Evolutionary conservation across 345 rosid genomes (phyloP).

Genomic region (Eucalyptus tenuipes): DNA sequence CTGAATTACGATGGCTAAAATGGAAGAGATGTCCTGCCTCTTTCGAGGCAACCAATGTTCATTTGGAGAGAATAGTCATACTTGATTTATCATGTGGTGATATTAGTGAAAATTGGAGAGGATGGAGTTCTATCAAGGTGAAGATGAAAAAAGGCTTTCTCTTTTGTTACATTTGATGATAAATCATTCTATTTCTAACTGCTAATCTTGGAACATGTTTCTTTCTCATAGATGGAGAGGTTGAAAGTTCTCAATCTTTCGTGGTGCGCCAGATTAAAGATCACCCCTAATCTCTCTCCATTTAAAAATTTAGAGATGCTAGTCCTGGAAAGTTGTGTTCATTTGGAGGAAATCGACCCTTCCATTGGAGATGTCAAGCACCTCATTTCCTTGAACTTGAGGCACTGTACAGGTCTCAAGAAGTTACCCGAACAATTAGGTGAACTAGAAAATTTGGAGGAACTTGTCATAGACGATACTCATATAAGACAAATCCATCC

Average conservation of each 20-base stretch:
- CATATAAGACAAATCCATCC: too few relatives aligned
- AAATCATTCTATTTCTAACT: too few relatives aligned
- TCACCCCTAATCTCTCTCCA: too few relatives aligned
- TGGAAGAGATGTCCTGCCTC: fast-evolving
- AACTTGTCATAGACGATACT: background rate
- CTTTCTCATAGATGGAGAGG: too few relatives aligned
- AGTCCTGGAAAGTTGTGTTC: too few relatives aligned
- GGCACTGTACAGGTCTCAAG: fast-evolving
- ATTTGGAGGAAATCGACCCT: too few relatives aligned
- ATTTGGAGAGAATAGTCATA: background rate
- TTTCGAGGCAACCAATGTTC: fast-evolving
- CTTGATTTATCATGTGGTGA: background rate
- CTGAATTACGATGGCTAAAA: background rate
- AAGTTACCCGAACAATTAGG: background rate
- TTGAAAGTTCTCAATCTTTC: too few relatives aligned
- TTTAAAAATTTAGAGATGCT: too few relatives aligned
- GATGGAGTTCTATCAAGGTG: background rate
- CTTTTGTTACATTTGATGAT: background rate
- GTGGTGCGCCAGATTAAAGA: too few relatives aligned
- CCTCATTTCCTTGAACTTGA: too few relatives aligned
- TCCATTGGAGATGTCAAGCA: too few relatives aligned
- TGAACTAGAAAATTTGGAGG: background rate
- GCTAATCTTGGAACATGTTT: background rate
- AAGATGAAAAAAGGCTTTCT: too few relatives aligned
- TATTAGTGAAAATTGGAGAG: background rate